phyloP scores from a whole-genome alignment of 2,329 filamentous ascomycete species.

The Pseudopithomyces chartarum region DNA sequence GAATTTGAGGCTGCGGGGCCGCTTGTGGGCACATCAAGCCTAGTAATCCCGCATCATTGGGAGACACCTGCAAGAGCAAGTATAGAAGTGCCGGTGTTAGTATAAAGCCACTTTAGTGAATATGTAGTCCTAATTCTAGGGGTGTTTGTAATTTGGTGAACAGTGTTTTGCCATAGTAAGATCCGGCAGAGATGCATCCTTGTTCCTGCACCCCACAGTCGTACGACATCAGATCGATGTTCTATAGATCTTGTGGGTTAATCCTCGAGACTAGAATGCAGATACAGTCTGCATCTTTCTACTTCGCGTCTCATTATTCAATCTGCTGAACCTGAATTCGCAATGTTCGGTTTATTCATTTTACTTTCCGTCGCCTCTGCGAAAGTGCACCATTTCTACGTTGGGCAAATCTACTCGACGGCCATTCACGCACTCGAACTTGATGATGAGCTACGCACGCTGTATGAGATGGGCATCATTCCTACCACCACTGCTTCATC shows the following conservation, averaged over 20 bases:
- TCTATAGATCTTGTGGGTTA: conserved; percentile 1
- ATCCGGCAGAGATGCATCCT: conserved; percentile 10
- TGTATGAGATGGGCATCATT: conserved; percentile 16
- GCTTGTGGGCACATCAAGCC: conserved; percentile 7
- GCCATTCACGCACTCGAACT: conserved; percentile 22
- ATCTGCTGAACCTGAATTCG: neutral
- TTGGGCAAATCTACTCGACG: conserved; percentile 20
- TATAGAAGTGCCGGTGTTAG: conserved; percentile 11
- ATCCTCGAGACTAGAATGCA: neutral
- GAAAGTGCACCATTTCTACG: conserved; percentile 24
- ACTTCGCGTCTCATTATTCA: neutral
- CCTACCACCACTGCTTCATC: conserved; percentile 20
- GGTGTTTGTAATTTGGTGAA: conserved; percentile 12
- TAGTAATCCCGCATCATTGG: conserved; percentile 4
- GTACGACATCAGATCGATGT: neutral
- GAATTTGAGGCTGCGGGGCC: conserved; percentile 13
- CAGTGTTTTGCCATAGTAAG: conserved; percentile 16
- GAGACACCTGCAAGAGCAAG: neutral
- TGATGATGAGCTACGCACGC: conserved; percentile 15
- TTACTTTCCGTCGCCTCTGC: conserved; percentile 13
- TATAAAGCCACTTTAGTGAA: conserved; percentile 8
- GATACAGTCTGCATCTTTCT: neutral
- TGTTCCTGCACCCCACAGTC: conserved; percentile 23
- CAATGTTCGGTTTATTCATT: conserved; percentile 14
- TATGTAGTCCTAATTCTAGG: conserved; percentile 7